phyloP scores from a whole-genome alignment of 179 eudicot species.

The Sideroxylon spinosum region DNA sequence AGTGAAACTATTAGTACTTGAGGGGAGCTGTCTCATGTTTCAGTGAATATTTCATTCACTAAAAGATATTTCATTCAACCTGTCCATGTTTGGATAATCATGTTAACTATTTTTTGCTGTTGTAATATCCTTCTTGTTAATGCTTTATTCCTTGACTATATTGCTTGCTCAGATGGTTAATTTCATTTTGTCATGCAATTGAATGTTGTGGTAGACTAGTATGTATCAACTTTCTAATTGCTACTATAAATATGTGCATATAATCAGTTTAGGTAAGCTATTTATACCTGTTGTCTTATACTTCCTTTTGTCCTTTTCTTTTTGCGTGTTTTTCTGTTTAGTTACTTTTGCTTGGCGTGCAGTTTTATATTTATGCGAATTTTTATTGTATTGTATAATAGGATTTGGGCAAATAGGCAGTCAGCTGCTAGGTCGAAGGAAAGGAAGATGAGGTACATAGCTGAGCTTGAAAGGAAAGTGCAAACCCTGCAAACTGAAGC shows the following conservation, averaged over 20 bases:
- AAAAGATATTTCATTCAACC: neutral
- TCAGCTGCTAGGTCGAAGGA: constrained; percentile 96
- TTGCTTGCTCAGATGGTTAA: neutral
- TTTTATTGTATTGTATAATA: constrained; percentile 13
- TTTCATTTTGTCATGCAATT: neutral
- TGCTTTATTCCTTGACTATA: neutral
- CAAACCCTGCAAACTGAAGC: constrained; percentile 88
- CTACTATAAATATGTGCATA: neutral
- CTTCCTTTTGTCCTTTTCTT: neutral
- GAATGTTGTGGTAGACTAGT: neutral
- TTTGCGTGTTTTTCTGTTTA: neutral
- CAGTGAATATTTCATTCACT: no score
- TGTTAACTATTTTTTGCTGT: neutral
- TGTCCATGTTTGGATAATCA: neutral
- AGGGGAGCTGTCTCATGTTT: no score
- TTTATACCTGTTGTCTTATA: neutral
- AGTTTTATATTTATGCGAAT: neutral
- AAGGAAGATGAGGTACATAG: constrained; percentile 92
- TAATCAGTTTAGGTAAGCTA: no score
- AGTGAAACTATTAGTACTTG: no score
- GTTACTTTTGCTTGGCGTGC: neutral
- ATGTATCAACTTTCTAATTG: neutral
- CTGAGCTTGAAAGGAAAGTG: constrained; percentile 88
- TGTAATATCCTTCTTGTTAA: neutral
- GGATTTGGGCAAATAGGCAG: constrained; percentile 97